Conservation (phyloP, 495 filamentous ascomycete species). For the Elasticomyces elasticus region DNA sequence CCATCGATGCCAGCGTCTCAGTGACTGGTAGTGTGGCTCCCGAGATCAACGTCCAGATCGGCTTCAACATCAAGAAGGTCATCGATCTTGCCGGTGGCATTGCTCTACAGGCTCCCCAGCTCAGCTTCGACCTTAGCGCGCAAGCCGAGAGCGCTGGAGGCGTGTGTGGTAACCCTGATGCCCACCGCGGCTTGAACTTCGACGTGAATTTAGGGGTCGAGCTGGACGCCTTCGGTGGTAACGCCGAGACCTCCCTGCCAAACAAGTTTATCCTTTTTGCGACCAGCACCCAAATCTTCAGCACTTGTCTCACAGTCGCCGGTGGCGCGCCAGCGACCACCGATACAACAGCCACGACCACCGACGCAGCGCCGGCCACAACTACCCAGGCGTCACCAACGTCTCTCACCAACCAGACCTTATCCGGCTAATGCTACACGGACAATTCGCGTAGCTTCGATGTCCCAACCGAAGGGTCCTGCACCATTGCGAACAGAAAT, state of each 20-base stretch:
- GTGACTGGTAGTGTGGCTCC: background rate
- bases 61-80: background rate
- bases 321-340: too few relatives aligned
- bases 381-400: too few relatives aligned
- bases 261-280: background rate
- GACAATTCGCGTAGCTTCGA: too few relatives aligned
- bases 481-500: too few relatives aligned
- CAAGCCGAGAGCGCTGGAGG: background rate
- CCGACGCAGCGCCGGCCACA: constrained; percentile 29
- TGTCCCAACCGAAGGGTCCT: too few relatives aligned
- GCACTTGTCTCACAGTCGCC: background rate
- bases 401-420: too few relatives aligned
- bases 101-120: background rate
- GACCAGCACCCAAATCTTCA: background rate
- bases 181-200: background rate
- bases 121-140: background rate
- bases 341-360: background rate
- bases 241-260: background rate
- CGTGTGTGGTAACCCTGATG: background rate
- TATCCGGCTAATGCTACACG: too few relatives aligned
- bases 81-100: background rate
- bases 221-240: background rate
- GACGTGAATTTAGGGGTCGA: background rate
- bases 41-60: background rate
- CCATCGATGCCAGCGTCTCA: background rate